Conservation (phyloP, 164 flowering plant genomes). For the Berberis vulgaris region DNA sequence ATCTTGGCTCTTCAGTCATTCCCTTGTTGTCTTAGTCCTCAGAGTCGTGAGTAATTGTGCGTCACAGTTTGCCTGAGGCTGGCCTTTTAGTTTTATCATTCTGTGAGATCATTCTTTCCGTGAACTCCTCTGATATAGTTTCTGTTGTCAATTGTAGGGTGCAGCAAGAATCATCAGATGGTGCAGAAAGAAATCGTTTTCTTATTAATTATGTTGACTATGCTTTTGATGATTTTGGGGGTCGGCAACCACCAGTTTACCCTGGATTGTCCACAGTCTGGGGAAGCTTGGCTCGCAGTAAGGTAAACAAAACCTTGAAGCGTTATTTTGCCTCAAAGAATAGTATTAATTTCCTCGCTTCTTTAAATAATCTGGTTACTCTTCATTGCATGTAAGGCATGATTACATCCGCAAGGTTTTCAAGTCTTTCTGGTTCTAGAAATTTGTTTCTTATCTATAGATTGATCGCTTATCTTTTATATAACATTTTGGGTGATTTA, state of each 20-base stretch:
- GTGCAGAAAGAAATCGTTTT: constrained; percentile 84
- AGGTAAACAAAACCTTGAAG: constrained; percentile 33
- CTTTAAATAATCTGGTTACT: no score
- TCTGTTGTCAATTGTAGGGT: constrained; percentile 39
- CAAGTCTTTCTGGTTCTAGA: no score
- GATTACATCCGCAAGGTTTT: no score
- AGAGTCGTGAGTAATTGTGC: no score
- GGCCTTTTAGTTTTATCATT: neutral
- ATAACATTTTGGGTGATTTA: no score
- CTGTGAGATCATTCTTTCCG: neutral
- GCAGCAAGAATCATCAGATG: constrained; percentile 98
- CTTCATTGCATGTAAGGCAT: neutral
- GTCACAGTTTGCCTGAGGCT: no score
- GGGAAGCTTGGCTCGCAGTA: constrained; percentile 99
- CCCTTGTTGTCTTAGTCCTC: no score
- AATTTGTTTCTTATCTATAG: no score
- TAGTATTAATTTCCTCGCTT: neutral
- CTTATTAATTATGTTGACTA: constrained; percentile 90
- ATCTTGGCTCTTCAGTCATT: no score
- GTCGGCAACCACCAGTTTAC: constrained; percentile 94
- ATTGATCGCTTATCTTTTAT: no score
- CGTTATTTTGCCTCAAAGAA: neutral
- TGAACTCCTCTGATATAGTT: neutral
- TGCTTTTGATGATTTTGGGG: constrained; percentile 99
- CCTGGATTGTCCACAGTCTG: constrained; percentile 97